Conservation (phyloP, 345 rosid species). For the Sisymbrium irio region DNA sequence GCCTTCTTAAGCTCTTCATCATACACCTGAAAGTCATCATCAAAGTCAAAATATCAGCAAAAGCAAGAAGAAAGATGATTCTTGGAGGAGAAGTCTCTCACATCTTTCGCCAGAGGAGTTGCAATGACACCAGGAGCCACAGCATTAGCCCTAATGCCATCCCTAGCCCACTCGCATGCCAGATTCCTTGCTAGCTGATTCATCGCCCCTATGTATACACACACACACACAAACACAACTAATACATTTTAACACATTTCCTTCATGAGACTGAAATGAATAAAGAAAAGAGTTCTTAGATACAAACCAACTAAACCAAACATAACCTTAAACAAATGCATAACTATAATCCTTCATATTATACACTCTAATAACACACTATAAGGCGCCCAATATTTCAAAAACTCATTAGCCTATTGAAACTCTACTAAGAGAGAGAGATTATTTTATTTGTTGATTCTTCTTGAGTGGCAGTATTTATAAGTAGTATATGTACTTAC, state of each 20-base stretch:
- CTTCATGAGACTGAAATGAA: not conserved
- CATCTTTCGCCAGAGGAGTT: conserved; percentile 66
- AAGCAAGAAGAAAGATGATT: not conserved
- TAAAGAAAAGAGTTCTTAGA: not conserved
- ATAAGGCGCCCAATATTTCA: not conserved
- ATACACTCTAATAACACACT: not conserved
- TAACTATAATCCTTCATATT: not conserved
- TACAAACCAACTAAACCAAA: not conserved
- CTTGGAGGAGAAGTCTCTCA: conserved; percentile 30
- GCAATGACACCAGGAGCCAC: conserved; percentile 80
- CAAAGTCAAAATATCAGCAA: conserved; percentile 12
- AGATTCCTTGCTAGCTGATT: conserved; percentile 69
- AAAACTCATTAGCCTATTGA: not conserved
- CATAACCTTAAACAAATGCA: not conserved
- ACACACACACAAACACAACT: not conserved
- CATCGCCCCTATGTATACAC: conserved; percentile 51
- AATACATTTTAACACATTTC: not conserved
- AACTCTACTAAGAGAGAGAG: not conserved
- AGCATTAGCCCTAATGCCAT: conserved; percentile 68
- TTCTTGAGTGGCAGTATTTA: not conserved
- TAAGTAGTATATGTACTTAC: conserved; percentile 1
- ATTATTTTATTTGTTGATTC: not conserved
- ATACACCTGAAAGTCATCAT: conserved; percentile 17
- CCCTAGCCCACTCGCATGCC: conserved; percentile 85
- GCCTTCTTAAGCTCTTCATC: conserved; percentile 28